Percentiles rank a stretch among this genome's conserved stretches.
phyloP scores from a whole-genome alignment of 805 yeast genomes.

The Yarrowia keelungensis region DNA sequence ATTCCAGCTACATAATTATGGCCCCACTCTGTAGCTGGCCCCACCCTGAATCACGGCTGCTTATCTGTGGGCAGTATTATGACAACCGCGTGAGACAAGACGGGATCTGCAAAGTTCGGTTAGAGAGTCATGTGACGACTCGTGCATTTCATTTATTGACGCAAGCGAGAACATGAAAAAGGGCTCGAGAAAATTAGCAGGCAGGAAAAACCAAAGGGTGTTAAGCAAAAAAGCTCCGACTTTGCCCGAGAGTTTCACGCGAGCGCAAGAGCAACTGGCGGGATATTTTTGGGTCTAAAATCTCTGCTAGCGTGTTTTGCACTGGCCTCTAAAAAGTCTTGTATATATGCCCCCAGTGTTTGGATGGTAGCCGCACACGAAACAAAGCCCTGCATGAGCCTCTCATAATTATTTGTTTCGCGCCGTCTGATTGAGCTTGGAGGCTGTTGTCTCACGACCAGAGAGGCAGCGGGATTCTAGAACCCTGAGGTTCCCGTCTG shows the following conservation, averaged over 20 bases:
- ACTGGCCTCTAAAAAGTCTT: too few species aligned
- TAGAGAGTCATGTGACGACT: neutral
- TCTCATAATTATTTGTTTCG: constrained; percentile 1
- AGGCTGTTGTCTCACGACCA: constrained; percentile 4
- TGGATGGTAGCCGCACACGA: constrained; percentile 11
- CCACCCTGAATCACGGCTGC: too few species aligned
- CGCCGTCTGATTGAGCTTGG: constrained; percentile 4
- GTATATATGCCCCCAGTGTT: neutral
- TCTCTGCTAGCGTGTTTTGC: neutral
- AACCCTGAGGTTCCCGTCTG: constrained; percentile 1
- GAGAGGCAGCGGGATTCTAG: constrained; percentile 2
- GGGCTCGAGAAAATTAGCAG: too few species aligned
- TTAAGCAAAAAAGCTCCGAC: neutral
- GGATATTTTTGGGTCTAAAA: constrained; percentile 6
- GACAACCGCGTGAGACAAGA: constrained; percentile 1
- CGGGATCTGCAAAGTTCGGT: neutral
- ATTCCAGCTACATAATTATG: too few species aligned
- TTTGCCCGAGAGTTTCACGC: neutral
- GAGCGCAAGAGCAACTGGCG: neutral
- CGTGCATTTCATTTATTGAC: constrained; percentile 18
- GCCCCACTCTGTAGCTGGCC: too few species aligned
- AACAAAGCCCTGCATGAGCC: constrained; percentile 21
- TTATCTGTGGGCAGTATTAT: neutral
- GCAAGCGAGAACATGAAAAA: neutral
- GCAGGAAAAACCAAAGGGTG: neutral